These are phyloP conservation scores for Ceratocystis variospora DNA, from an alignment of 2,329 filamentous ascomycete species.

Conservation along the genomic window DNA sequence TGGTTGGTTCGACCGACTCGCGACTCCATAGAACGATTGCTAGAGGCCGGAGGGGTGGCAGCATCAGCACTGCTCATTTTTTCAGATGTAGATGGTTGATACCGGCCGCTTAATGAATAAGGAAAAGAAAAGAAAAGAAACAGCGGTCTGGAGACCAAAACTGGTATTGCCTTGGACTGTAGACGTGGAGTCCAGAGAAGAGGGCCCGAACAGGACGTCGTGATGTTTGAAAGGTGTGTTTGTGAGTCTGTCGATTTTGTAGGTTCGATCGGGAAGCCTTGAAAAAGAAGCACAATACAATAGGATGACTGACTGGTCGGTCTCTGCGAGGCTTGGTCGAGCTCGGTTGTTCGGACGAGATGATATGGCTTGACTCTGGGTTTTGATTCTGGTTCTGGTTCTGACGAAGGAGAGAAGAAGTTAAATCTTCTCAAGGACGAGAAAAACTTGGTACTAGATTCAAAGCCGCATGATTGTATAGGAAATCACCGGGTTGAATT, in stretches of 20 bases:
- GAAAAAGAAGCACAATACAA: neutral
- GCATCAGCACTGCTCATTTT: constrained; percentile 17
- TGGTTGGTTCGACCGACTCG: constrained; percentile 66
- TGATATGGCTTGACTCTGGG: neutral
- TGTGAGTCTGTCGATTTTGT: neutral
- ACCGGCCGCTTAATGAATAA: neutral
- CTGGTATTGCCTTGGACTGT: neutral
- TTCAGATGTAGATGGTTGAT: neutral
- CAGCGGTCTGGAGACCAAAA: constrained; percentile 9
- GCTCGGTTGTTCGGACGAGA: neutral
- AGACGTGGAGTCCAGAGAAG: constrained; percentile 15
- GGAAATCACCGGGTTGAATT: neutral
- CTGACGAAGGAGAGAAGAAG: constrained; percentile 7
- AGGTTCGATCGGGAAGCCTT: neutral
- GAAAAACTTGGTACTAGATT: constrained; percentile 11
- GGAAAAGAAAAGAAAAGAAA: neutral
- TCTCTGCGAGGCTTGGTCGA: neutral
- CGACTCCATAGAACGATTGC: constrained; percentile 51
- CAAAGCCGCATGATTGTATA: constrained; percentile 15
- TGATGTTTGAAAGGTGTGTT: constrained; percentile 8
- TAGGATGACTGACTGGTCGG: neutral
- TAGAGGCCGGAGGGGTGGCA: constrained; percentile 21
- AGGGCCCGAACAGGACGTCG: constrained; percentile 16
- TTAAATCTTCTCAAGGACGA: constrained; percentile 15
- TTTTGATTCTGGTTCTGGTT: neutral